Base-by-base conservation (phyloP, 371 early-diverging fungal genomes). In the Dichotomocladium elegans region DNA sequence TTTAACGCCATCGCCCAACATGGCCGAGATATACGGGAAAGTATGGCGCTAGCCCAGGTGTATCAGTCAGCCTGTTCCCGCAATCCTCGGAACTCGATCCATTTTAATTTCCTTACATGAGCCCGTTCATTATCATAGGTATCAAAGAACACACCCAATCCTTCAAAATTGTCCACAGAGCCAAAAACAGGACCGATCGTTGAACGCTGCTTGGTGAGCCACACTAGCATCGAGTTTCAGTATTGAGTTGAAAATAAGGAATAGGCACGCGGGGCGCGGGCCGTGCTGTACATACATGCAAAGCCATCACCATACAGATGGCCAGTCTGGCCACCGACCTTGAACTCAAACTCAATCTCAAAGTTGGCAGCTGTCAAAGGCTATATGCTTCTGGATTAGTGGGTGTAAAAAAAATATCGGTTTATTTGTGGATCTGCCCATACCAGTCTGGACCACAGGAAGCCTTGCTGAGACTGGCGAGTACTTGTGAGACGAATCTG, bases 111-210 rank as follows among this genome's bases (percentile, higher is more conserved):
- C 15, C 80, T 61, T 83, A 89, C 91, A 49, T 80, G 70, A 53
- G 91, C 88, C 49, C 85, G 67, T 50, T 87, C 80, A 63, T 98
- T 98, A 51, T 91, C 83, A 70, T 94, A 97, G 25, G 98, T 95
- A 69, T 97, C 99, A 61, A 98, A 95, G 60, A 97, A 92, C 48
- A 98, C 57, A 29, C 96, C 98, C 14, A 98, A 79, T 2, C 99
- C 99, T 37, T 85, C 81, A 64, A 95, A 96, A 35, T 83, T 68
- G 70, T 96, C 94, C 35, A 78, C 67, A 63, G 79, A 85, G 4
- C 99, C 99, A 77, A 96, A 96, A 14, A 95, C 96, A 17, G 93
- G 91, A 2, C 97, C 91, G 35, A 47, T 52, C 19, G 47, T 54
- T 34, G 66, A 63, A 54, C 78, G 61, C 52, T 78, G 66, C 47